phyloP scores from a whole-genome alignment of 2,329 filamentous ascomycete species.

The Ophiostoma pallidulum region DNA sequence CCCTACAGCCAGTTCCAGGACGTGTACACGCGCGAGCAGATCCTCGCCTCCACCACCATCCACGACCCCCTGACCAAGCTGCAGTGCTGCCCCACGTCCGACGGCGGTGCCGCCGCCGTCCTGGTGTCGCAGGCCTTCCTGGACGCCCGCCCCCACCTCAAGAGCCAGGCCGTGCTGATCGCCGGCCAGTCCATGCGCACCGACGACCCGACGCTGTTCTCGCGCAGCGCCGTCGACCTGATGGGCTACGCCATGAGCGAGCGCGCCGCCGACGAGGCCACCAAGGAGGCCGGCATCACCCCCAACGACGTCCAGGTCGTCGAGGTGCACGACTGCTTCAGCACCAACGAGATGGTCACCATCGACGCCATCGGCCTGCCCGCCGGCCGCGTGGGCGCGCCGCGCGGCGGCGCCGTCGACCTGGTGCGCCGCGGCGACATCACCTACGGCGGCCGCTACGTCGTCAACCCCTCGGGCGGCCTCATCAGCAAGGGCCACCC shows the following conservation, averaged over 20 bases:
- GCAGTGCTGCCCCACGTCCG: constrained; percentile 96
- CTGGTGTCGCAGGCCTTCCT: constrained; percentile 85
- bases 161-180: constrained; percentile 73
- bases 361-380: constrained; percentile 79
- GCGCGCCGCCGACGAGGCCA: constrained; percentile 58
- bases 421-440: constrained; percentile 81
- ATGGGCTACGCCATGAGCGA: constrained; percentile 82
- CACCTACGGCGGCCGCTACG: constrained; percentile 74
- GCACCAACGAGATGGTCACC: constrained; percentile 83
- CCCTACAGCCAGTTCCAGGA: constrained; percentile 97
- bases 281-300: constrained; percentile 61
- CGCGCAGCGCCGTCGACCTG: constrained; percentile 70
- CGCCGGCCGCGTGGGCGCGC: constrained; percentile 70
- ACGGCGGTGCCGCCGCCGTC: constrained; percentile 81
- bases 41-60: constrained; percentile 67
- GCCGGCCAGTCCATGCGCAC: constrained; percentile 84
- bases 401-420: constrained; percentile 80
- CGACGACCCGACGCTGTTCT: constrained; percentile 72
- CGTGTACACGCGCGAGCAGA: constrained; percentile 79
- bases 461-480: constrained; percentile 90
- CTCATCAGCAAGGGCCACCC: constrained; percentile 95
- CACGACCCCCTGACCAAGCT: constrained; percentile 86
- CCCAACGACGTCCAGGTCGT: constrained; percentile 68
- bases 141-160: constrained; percentile 71
- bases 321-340: constrained; percentile 96